phyloP scores from a whole-genome alignment of 2,329 filamentous ascomycete species.

The Stachybotrys chlorohalonatus region DNA sequence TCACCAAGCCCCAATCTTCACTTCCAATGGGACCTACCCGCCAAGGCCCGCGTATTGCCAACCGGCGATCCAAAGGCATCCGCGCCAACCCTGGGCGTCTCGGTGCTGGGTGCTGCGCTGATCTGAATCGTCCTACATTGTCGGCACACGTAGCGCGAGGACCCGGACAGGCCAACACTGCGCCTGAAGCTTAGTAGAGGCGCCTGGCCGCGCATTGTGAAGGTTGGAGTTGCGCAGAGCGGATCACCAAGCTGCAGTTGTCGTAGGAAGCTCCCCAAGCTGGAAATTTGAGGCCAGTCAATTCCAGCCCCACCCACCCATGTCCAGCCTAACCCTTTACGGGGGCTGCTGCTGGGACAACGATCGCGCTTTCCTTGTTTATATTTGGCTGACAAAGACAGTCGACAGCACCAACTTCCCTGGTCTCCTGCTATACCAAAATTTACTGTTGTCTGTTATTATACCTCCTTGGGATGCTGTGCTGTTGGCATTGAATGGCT shows the following conservation, averaged over 20 bases:
- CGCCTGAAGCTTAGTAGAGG: conserved; percentile 27
- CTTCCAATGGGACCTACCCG: conserved; percentile 29
- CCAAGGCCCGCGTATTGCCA: conserved; percentile 35
- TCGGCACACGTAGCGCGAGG: conserved; percentile 34
- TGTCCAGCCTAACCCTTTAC: conserved; percentile 12
- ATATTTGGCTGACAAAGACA: conserved; percentile 1
- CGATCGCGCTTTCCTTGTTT: conserved; percentile 3
- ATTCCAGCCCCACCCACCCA: background rate
- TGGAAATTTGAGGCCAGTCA: background rate
- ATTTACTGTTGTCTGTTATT: background rate
- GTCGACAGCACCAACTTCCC: conserved; percentile 4
- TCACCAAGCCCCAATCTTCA: background rate
- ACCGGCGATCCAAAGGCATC: conserved; percentile 47
- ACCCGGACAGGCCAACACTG: conserved; percentile 15
- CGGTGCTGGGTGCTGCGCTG: conserved; percentile 49
- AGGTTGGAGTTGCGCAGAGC: conserved; percentile 1
- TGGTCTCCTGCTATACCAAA: background rate
- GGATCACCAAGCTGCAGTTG: background rate
- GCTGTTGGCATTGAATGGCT: background rate
- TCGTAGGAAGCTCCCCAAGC: background rate
- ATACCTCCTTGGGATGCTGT: background rate
- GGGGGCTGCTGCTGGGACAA: conserved; percentile 20
- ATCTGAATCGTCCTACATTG: conserved; percentile 56
- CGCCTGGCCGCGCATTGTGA: conserved; percentile 34
- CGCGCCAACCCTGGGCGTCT: conserved; percentile 37